Evolutionary conservation across 495 filamentous ascomycete genomes (phyloP).

Genomic region (Mycothermus thermophilus): DNA sequence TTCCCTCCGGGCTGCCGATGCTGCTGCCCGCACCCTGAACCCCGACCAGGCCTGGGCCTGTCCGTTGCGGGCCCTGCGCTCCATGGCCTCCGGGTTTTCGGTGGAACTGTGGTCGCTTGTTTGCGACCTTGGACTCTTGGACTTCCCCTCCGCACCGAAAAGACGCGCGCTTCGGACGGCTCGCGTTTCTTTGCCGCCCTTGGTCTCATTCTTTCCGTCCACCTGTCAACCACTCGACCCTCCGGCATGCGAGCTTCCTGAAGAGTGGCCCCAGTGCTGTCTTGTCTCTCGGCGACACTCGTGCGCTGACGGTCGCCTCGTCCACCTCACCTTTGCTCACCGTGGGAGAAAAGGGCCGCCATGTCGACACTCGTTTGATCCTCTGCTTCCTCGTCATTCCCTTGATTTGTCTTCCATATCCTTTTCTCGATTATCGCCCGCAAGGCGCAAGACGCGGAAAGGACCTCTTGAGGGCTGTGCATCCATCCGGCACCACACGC

Average conservation of each 20-base stretch:
- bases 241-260: conserved; percentile 14
- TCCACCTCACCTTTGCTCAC: no score
- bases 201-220: conserved; percentile 8
- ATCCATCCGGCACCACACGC: no score
- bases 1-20: no score
- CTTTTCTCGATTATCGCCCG: no score
- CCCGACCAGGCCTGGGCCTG: no score
- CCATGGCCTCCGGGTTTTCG: conserved; percentile 1
- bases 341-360: no score
- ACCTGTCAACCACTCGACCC: conserved; percentile 22
- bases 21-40: no score
- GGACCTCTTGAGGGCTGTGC: no score
- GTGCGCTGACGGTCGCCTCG: conserved; percentile 11
- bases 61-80: no score
- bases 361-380: conserved; percentile 17
- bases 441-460: no score
- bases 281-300: conserved; percentile 13
- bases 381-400: neutral
- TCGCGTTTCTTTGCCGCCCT: conserved; percentile 27
- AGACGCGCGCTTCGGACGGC: conserved; percentile 27
- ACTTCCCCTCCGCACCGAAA: conserved; percentile 11
- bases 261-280: conserved; percentile 15
- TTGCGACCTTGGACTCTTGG: conserved; percentile 13
- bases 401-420: no score
- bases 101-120: conserved; percentile 11